phyloP scores from a whole-genome alignment of 78 protist genomes.

The Chrysochromulina tobinii region DNA sequence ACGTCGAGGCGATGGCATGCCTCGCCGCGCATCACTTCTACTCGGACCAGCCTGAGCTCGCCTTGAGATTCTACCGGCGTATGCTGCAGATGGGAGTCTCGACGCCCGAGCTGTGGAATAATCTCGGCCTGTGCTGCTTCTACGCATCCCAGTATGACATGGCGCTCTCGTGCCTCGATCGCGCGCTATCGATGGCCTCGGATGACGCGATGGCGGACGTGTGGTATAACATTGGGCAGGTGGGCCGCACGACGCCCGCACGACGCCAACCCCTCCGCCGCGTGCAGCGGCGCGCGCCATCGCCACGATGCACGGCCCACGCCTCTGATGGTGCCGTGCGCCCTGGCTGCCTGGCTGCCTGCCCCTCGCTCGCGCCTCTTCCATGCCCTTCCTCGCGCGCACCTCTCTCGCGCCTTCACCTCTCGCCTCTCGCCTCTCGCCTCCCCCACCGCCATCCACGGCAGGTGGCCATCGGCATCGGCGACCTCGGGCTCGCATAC shows the following conservation, averaged over 20 bases:
- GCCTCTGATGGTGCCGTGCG: too few relatives aligned
- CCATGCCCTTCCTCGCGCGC: too few relatives aligned
- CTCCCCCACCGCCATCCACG: background rate
- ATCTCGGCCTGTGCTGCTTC: constrained; percentile 81
- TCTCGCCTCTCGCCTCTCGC: too few relatives aligned
- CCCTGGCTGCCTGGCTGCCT: too few relatives aligned
- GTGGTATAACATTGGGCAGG: constrained; percentile 81
- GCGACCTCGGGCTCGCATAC: constrained; percentile 78
- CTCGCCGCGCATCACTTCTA: constrained; percentile 76
- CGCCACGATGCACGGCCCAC: too few relatives aligned
- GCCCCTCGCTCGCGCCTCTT: too few relatives aligned
- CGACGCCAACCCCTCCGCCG: too few relatives aligned
- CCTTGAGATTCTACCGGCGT: constrained; percentile 47
- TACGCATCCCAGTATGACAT: constrained; percentile 74
- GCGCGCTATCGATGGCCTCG: constrained; percentile 67
- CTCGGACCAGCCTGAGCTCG: constrained; percentile 75
- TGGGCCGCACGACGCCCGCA: background rate
- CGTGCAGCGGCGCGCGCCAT: too few relatives aligned
- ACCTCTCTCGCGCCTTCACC: too few relatives aligned
- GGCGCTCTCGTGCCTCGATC: constrained; percentile 70
- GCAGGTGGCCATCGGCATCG: constrained; percentile 77
- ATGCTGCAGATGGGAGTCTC: constrained; percentile 69
- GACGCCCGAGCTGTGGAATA: constrained; percentile 74
- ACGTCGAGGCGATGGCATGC: constrained; percentile 81
- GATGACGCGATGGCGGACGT: constrained; percentile 66